Evolutionary conservation across 2,329 filamentous ascomycete genomes (phyloP), one percentile per base, ranked within the genome.

Genomic region (Hypoxylon sp.): DNA sequence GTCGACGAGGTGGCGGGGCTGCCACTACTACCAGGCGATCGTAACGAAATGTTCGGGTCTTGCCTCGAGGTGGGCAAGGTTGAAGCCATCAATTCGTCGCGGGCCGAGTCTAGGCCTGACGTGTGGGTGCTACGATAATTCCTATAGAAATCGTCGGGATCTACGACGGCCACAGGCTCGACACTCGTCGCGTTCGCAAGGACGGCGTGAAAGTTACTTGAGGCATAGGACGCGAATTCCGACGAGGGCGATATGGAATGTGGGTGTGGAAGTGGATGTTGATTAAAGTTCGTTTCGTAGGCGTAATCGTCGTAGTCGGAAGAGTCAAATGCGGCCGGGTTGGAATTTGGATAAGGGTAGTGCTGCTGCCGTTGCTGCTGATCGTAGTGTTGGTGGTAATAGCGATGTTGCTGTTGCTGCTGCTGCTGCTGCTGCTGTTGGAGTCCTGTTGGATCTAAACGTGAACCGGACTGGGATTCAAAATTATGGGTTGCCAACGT

Each of bases 101-200:
- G 68, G 46, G 69, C 32, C 51, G 21, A 13, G 41, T 26, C 51
- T 38, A 47, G 44, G 20, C 46, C 23, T 11, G 51, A 43, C 13
- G 47, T 58, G 53, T 73, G 70, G 44, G 69, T 63, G 63, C 68
- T 69, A 62, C 71, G 72, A 63, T 78, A 79, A 66, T 72, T 75
- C 61, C 75, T 76, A 70, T 82, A 82, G 68, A 81, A 82, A 66
- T 79, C 74, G 75, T 80, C 78, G 61, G 79, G 78, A 62, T 80
- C 75, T 69, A 76, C 66, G 63, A 73, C 56, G 62, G 71, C 71
- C 66, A 70, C 66, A 59, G 68, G 70, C 73, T 74, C 70, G 57
- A 49, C 54, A 52, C 51, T 59, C 50, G 67, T 63, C 55, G 70
- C 67, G 66, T 74, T 73, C 64, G 70, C 69, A 62, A 70, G 65